phyloP scores from a whole-genome alignment of 2,329 filamentous ascomycete genomes.

The Colletotrichum sp. region DNA sequence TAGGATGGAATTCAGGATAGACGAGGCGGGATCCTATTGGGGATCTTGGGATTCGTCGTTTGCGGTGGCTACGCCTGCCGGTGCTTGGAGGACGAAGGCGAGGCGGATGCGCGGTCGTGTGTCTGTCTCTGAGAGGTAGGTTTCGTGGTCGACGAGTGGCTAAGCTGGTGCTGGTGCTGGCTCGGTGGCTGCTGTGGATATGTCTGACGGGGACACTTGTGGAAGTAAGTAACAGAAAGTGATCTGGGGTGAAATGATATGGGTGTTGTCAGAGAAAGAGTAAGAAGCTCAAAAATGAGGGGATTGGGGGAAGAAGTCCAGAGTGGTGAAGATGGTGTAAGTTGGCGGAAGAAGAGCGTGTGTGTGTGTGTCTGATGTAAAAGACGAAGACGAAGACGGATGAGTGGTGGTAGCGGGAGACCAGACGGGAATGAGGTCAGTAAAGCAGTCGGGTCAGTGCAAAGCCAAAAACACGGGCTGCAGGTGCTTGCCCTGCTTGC shows the following conservation, averaged over 20 bases:
- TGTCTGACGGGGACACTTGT: slow-evolving; percentile 10
- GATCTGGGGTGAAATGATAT: background rate
- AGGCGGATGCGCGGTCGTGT: slow-evolving; percentile 17
- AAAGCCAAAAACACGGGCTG: slow-evolving; percentile 6
- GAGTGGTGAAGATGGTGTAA: slow-evolving; percentile 2
- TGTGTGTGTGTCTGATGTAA: slow-evolving; percentile 18
- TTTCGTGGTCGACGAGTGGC: slow-evolving; percentile 7
- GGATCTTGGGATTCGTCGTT: background rate
- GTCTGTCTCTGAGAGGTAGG: background rate
- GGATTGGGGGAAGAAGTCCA: slow-evolving; percentile 4
- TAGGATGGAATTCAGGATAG: background rate
- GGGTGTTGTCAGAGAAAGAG: background rate
- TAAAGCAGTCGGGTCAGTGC: slow-evolving; percentile 10
- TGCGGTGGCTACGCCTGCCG: background rate
- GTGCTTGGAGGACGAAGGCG: background rate
- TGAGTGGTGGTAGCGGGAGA: slow-evolving; percentile 9
- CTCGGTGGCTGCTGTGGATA: slow-evolving; percentile 14
- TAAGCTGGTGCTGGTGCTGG: slow-evolving; percentile 6
- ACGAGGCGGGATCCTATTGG: background rate
- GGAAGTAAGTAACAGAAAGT: slow-evolving; percentile 1
- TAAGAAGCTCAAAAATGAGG: slow-evolving; percentile 18
- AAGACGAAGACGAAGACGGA: slow-evolving; percentile 17
- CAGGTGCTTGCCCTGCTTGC: background rate
- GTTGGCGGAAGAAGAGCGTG: background rate
- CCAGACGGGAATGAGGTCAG: slow-evolving; percentile 21